Evolutionary conservation across 805 yeast genomes (phyloP), one percentile per base, ranked within the genome.

Genomic region (Ogataea populi-albae): DNA sequence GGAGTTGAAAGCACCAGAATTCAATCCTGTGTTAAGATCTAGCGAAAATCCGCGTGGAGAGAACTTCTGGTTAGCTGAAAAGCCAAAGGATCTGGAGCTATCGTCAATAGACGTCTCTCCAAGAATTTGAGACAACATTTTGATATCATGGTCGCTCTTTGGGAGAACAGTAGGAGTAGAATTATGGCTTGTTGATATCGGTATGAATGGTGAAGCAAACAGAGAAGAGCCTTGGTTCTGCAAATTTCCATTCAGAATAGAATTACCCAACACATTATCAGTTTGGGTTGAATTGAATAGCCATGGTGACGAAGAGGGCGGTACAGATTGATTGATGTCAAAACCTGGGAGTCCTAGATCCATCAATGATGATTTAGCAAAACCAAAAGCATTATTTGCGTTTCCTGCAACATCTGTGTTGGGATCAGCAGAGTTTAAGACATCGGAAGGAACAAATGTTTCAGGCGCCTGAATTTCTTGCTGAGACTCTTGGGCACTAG

Each of bases 101-200:
- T 38, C 31, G 6, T 23, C 31, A 20, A 37, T 6, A 29, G 30
- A 17, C 17, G 43, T 26, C n/a, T 22, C 19, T 18, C 32, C 27
- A 14, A 40, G 5, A 52, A 46, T 14, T 50, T 46, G 10, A 65
- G 64, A 26, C 54, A 61, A 10, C 64, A 63, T 15, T 52, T 65
- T 43, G 59, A 64, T 24, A 59, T 56, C 46, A 57, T 69, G 29
- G 58, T 64, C 38, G 63, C 46, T 17, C 61, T 15, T 27, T 6
- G 8, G 7, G 8, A 27, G 15, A 11, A 9, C 11, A 19, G 16
- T 19, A 19, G 8, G 18, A 6, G 6, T 9, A 9, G 21, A 16
- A 6, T 19, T 15, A 6, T 17, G 9, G 16, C 9, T 11, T 8
- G 28, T 10, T 11, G 28, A 9, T n/a, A n/a, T n/a, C 14, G 10